These are phyloP conservation scores for Macrophomina pseudophaseolina DNA, from an alignment of 2,329 filamentous ascomycete species.

Conservation along the genomic window DNA sequence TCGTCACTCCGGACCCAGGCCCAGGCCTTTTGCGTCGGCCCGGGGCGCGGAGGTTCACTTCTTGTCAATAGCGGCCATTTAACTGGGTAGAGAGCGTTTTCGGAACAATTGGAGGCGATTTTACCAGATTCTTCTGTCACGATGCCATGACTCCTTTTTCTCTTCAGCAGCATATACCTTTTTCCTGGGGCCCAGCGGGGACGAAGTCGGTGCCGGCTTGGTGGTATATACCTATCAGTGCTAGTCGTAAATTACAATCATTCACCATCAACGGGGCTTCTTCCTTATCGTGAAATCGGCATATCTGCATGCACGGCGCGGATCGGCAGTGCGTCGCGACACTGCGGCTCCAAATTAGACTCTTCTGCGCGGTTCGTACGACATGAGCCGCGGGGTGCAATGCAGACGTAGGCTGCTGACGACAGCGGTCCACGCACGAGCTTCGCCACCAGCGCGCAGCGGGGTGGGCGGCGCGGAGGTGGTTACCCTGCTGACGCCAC, in stretches of 20 bases:
- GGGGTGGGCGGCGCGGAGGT: background rate
- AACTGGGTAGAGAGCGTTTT: constrained; percentile 24
- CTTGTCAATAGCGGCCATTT: constrained; percentile 24
- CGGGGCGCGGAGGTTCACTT: constrained; percentile 16
- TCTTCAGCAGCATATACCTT: constrained; percentile 7
- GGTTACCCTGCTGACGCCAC: background rate
- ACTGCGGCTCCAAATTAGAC: background rate
- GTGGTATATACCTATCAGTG: constrained; percentile 1
- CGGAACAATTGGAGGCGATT: constrained; percentile 23
- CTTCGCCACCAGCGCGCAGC: background rate
- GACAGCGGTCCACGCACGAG: constrained; percentile 6
- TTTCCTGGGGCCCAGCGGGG: background rate
- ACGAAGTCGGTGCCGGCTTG: constrained; percentile 8
- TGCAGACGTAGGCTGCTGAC: constrained; percentile 18
- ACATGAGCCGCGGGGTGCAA: background rate
- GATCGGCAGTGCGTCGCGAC: background rate
- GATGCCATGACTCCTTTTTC: constrained; percentile 23
- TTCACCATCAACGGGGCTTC: background rate
- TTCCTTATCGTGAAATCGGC: constrained; percentile 2
- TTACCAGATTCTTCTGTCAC: constrained; percentile 24
- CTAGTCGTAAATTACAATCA: constrained; percentile 6
- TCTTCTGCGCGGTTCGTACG: background rate
- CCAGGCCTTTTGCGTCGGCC: background rate
- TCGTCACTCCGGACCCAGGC: constrained; percentile 4
- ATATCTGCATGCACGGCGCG: background rate